Conservation (phyloP, 495 filamentous ascomycete genomes). For the Penicillium soppii region DNA sequence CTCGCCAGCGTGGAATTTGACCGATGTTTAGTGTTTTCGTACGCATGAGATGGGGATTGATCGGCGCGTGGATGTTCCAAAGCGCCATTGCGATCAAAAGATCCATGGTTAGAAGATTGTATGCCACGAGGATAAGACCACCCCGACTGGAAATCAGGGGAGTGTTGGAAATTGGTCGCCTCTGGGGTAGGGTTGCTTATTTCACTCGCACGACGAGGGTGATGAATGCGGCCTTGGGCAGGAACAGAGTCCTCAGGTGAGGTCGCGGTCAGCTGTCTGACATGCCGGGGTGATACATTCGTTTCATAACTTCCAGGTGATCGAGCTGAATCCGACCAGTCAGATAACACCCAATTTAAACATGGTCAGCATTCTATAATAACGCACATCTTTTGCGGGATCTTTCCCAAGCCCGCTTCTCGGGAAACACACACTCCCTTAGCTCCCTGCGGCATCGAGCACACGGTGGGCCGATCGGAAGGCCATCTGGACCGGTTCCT, state of each 20-base stretch:
- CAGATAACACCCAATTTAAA: background rate
- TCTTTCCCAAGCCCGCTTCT: slow-evolving; percentile 58
- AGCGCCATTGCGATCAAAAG: background rate
- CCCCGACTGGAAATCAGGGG: background rate
- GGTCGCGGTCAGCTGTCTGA: background rate
- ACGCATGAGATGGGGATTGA: slow-evolving; percentile 11
- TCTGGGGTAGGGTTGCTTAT: background rate
- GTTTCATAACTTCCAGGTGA: slow-evolving; percentile 17
- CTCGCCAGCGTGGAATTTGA: slow-evolving; percentile 36
- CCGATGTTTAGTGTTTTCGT: slow-evolving; percentile 26
- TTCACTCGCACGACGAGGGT: background rate
- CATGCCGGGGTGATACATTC: slow-evolving; percentile 7
- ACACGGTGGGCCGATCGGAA: slow-evolving; percentile 88
- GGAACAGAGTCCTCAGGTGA: background rate
- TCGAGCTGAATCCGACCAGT: slow-evolving; percentile 13
- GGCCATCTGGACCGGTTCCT: slow-evolving; percentile 64
- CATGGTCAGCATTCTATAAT: background rate
- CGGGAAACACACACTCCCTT: slow-evolving; percentile 91
- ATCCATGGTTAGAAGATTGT: background rate
- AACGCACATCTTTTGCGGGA: slow-evolving; percentile 36
- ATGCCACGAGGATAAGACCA: slow-evolving; percentile 1
- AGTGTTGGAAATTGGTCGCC: background rate
- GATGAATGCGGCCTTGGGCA: background rate
- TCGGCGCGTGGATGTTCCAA: background rate
- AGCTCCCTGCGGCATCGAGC: slow-evolving; percentile 86